Conservation (phyloP, 257 asterid genomes). For the Catharanthus roseus region DNA sequence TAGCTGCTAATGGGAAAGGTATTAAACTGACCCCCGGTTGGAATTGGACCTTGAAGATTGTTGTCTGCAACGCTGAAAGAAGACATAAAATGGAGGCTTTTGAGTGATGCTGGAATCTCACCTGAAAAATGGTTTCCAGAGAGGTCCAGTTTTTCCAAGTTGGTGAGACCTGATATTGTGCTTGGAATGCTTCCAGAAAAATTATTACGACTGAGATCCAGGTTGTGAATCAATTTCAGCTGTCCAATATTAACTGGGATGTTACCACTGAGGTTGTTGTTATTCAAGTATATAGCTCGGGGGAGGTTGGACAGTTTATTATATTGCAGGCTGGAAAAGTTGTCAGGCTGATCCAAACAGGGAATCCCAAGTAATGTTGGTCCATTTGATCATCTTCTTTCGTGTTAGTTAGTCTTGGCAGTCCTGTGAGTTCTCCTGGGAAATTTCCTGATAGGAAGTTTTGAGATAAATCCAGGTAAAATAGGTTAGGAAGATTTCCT, state of each 20-base stretch:
- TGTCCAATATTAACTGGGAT: slow-evolving; percentile 71
- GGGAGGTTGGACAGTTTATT: too few species aligned
- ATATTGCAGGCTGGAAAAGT: too few species aligned
- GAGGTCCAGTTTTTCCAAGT: slow-evolving; percentile 72
- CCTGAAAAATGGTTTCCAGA: slow-evolving; percentile 69
- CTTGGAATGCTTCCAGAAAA: slow-evolving; percentile 72
- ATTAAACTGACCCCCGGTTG: slow-evolving; percentile 82
- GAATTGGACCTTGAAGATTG: slow-evolving; percentile 71
- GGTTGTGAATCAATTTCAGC: slow-evolving; percentile 50
- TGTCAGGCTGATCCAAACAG: too few species aligned
- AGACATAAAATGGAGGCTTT: slow-evolving; percentile 71
- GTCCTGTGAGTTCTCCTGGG: slow-evolving; percentile 47
- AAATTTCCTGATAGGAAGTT: slow-evolving; percentile 58
- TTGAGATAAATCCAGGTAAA: slow-evolving; percentile 78
- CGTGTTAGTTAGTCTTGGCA: slow-evolving; percentile 48
- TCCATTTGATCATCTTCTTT: slow-evolving; percentile 41
- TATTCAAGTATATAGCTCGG: slow-evolving; percentile 63
- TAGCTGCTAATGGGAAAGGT: slow-evolving; percentile 70
- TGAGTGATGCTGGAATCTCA: slow-evolving; percentile 64
- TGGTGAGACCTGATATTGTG: slow-evolving; percentile 65
- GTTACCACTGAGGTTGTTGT: slow-evolving; percentile 50
- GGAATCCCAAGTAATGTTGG: too few species aligned
- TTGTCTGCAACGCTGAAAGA: slow-evolving; percentile 75
- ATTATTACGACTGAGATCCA: slow-evolving; percentile 61
- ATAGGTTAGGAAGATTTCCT: slow-evolving; percentile 55